These are phyloP conservation scores for Chrysoporthe puriensis DNA, from an alignment of 2,329 filamentous ascomycete genomes.

Conservation along the genomic window DNA sequence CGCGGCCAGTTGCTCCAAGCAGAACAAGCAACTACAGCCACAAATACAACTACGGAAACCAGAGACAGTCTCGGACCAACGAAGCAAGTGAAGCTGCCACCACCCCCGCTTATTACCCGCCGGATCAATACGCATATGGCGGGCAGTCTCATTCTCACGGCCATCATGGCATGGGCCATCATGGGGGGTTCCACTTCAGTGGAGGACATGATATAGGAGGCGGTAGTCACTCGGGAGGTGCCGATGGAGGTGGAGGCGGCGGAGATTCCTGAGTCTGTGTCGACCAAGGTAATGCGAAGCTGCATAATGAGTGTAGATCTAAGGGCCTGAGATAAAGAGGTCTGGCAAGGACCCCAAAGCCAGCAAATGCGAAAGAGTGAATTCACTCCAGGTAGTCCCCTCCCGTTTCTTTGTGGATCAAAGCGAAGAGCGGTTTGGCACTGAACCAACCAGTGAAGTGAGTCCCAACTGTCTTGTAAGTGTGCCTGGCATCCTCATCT, in stretches of 20 bases:
- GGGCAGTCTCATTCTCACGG: conserved; percentile 10
- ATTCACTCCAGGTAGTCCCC: conserved; percentile 25
- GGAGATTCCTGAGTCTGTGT: neutral
- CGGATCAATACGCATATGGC: neutral
- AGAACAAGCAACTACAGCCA: neutral
- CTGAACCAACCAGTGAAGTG: conserved; percentile 69
- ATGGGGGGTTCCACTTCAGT: neutral
- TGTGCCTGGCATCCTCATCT: conserved; percentile 69
- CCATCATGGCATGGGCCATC: conserved; percentile 3
- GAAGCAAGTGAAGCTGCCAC: conserved; percentile 1
- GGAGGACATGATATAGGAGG: conserved; percentile 12
- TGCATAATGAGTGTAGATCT: neutral
- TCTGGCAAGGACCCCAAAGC: neutral
- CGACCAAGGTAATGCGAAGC: neutral
- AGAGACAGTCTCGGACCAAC: neutral
- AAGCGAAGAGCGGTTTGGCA: conserved; percentile 72
- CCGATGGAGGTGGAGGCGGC: conserved; percentile 4
- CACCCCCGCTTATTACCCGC: neutral
- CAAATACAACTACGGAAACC: neutral
- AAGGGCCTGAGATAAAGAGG: neutral
- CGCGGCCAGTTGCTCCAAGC: conserved; percentile 1
- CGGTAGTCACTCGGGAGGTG: neutral
- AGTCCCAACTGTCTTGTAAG: conserved; percentile 67
- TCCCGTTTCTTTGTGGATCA: conserved; percentile 38
- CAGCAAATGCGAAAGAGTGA: neutral